Percentiles rank a stretch among this genome's conserved stretches.
Evolutionary conservation across 2,329 filamentous ascomycete genomes (phyloP).

Genomic region (Claviceps quebecensis): DNA sequence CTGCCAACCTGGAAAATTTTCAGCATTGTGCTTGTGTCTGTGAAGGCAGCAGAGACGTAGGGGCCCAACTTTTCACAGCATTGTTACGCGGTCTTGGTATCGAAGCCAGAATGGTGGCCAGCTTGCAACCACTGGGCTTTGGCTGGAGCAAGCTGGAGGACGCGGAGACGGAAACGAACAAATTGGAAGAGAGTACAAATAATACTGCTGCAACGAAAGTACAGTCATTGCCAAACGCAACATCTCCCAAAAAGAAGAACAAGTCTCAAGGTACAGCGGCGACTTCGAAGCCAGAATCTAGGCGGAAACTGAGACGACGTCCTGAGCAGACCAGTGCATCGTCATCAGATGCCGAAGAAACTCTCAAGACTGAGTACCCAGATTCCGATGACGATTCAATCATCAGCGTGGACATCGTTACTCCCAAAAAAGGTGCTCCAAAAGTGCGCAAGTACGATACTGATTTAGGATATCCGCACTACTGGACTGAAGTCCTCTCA

Average conservation of each 20-base stretch:
- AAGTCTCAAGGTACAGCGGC: neutral
- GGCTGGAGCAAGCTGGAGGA: constrained; percentile 84
- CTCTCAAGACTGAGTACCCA: constrained; percentile 23
- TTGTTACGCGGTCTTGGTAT: constrained; percentile 67
- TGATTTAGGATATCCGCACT: constrained; percentile 72
- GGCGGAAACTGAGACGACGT: neutral
- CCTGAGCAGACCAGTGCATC: neutral
- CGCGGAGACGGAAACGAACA: constrained; percentile 38
- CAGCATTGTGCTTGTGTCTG: constrained; percentile 53
- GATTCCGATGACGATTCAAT: constrained; percentile 47
- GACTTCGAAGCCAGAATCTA: neutral
- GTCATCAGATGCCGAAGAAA: constrained; percentile 26
- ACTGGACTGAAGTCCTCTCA: constrained; percentile 86
- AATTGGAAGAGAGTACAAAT: neutral
- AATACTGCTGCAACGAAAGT: neutral
- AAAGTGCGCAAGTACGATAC: constrained; percentile 46
- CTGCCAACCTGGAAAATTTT: constrained; percentile 54
- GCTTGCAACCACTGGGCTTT: constrained; percentile 74
- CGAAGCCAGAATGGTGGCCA: constrained; percentile 72
- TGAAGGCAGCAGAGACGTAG: constrained; percentile 73
- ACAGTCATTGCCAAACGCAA: constrained; percentile 3
- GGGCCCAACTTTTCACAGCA: constrained; percentile 79
- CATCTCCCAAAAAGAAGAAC: constrained; percentile 4
- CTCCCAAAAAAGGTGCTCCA: constrained; percentile 23
- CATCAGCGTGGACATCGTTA: constrained; percentile 34